phyloP scores from a whole-genome alignment of 2,329 filamentous ascomycete species.

The Ascochyta rabiei region DNA sequence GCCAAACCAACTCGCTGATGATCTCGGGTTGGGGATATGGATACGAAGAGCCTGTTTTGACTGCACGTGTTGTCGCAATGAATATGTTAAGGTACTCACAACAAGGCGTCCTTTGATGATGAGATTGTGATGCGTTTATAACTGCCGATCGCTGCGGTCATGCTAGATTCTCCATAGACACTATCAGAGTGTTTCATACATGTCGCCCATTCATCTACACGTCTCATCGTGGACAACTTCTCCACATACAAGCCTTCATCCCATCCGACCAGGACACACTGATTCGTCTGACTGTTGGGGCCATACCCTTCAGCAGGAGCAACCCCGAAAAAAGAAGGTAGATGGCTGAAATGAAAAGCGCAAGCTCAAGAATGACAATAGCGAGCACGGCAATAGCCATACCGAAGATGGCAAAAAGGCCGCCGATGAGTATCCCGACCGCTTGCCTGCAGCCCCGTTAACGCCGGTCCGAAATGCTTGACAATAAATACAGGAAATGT shows the following conservation, averaged over 20 bases:
- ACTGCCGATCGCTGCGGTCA: not conserved
- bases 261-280: not conserved
- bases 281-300: not conserved
- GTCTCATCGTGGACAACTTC: not conserved
- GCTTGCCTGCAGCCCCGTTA: slow-evolving; percentile 15
- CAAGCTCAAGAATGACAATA: slow-evolving; percentile 6
- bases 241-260: not conserved
- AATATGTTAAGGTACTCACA: not conserved
- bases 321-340: slow-evolving; percentile 2
- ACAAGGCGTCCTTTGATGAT: not conserved
- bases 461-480: slow-evolving; percentile 20
- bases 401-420: slow-evolving; percentile 8
- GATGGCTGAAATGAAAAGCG: slow-evolving; percentile 5
- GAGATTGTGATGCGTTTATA: not conserved
- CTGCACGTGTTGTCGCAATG: not conserved
- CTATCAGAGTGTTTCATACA: slow-evolving; percentile 1
- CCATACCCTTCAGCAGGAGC: not conserved
- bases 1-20: not conserved
- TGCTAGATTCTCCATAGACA: not conserved
- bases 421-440: slow-evolving; percentile 11
- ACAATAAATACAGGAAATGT: not conserved
- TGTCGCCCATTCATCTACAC: slow-evolving; percentile 8
- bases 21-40: too few relatives aligned
- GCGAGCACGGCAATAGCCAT: slow-evolving; percentile 3
- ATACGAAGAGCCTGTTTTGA: not conserved